A percentile compares a stretch with the other conserved stretches of the same genome.
phyloP scores from a whole-genome alignment of 257 asterid species.

The Rubia yunnanensis region DNA sequence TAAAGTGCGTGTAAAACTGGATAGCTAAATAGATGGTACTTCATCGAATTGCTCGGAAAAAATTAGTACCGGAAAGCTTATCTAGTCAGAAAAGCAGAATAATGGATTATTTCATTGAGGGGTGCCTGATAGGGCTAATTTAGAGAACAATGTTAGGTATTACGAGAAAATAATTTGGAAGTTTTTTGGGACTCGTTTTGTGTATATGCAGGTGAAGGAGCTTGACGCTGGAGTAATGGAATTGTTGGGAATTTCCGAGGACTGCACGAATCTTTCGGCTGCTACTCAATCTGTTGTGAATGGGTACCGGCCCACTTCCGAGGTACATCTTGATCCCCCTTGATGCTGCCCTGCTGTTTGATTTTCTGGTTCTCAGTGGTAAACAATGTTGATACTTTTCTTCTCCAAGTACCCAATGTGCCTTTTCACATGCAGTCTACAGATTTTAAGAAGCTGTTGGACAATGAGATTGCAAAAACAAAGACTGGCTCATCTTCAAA shows the following conservation, averaged over 20 bases:
- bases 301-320: constrained; percentile 47
- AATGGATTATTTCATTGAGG: background rate
- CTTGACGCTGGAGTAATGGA: constrained; percentile 55
- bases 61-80: background rate
- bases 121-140: background rate
- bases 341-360: background rate
- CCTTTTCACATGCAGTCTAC: constrained; percentile 45
- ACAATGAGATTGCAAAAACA: constrained; percentile 43
- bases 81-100: too few relatives aligned
- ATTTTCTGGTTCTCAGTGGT: background rate
- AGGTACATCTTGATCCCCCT: constrained; percentile 34
- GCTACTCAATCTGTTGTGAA: constrained; percentile 53
- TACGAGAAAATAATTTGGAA: background rate
- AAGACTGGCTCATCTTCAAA: constrained; percentile 37
- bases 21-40: background rate
- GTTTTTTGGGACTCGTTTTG: background rate
- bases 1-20: background rate
- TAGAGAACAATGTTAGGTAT: background rate
- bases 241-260: constrained; percentile 58
- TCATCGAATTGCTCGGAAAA: background rate
- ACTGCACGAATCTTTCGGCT: constrained; percentile 55
- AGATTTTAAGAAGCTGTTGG: constrained; percentile 62
- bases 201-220: constrained; percentile 59
- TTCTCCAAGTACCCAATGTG: constrained; percentile 3
- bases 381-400: background rate